Percentiles rank a stretch among this genome's conserved stretches.
Conservation (phyloP, 768 basidiomycete genomes). For the Dendrothele bispora region DNA sequence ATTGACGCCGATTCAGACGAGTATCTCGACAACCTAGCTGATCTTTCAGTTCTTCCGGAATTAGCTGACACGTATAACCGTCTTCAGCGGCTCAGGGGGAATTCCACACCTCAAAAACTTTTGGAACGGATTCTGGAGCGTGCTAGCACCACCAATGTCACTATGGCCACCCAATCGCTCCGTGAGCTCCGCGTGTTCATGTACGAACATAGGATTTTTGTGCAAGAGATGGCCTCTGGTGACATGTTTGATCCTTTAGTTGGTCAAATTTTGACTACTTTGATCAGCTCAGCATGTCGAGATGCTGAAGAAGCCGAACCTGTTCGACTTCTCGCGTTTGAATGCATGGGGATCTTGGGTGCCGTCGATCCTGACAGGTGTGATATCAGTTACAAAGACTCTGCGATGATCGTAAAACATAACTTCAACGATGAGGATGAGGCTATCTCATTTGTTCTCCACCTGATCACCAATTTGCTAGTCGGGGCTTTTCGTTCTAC, state of each 20-base stretch:
- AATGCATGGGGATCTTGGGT: constrained; percentile 89
- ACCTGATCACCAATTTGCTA: constrained; percentile 83
- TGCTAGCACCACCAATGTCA: constrained; percentile 73
- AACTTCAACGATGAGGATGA: constrained; percentile 84
- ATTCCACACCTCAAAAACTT: constrained; percentile 52
- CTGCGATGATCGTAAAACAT: constrained; percentile 68
- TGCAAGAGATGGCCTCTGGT: constrained; percentile 70
- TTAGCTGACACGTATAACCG: constrained; percentile 43
- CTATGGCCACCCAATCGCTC: constrained; percentile 72
- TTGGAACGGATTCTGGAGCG: constrained; percentile 74
- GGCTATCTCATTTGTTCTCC: constrained; percentile 74
- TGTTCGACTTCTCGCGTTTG: constrained; percentile 72
- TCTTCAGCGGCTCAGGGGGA: constrained; percentile 44
- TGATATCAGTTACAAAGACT: constrained; percentile 58
- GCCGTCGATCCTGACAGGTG: constrained; percentile 95
- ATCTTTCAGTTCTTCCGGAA: constrained; percentile 71
- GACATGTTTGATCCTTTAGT: constrained; percentile 83
- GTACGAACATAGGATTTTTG: constrained; percentile 47
- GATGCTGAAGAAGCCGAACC: constrained; percentile 76
- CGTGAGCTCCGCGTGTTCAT: constrained; percentile 75
- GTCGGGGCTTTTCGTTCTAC: constrained; percentile 91
- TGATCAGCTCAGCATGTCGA: constrained; percentile 71
- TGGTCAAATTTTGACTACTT: constrained; percentile 61
- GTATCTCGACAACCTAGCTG: constrained; percentile 77
- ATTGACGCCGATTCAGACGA: constrained; percentile 52